phyloP scores from a whole-genome alignment of 2,329 filamentous ascomycete genomes.

The Fonsecaea nubica region DNA sequence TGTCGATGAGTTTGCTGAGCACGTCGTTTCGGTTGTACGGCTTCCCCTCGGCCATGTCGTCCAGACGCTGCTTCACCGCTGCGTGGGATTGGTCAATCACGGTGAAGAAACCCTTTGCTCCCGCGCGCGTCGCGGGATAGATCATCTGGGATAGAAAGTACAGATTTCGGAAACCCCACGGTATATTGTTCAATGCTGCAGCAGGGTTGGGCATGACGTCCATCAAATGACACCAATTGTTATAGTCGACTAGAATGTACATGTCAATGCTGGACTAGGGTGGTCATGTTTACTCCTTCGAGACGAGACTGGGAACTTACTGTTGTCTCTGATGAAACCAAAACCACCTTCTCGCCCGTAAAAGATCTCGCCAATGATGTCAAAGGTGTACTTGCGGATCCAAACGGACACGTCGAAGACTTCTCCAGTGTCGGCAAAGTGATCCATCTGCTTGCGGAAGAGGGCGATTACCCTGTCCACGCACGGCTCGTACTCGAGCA shows the following conservation, averaged over 20 bases:
- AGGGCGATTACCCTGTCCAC: slow-evolving; percentile 35
- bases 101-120: slow-evolving; percentile 30
- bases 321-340: slow-evolving; percentile 35
- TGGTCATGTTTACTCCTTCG: not conserved
- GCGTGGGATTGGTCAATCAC: slow-evolving; percentile 29
- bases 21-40: slow-evolving; percentile 29
- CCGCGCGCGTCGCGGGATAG: slow-evolving; percentile 26
- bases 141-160: slow-evolving; percentile 31
- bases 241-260: slow-evolving; percentile 28
- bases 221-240: slow-evolving; percentile 36
- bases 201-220: slow-evolving; percentile 32
- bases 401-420: slow-evolving; percentile 33
- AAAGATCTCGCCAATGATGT: slow-evolving; percentile 34
- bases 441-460: slow-evolving; percentile 33
- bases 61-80: slow-evolving; percentile 29
- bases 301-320: not conserved
- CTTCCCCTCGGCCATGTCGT: slow-evolving; percentile 27
- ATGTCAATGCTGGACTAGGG: not conserved
- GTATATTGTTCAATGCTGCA: slow-evolving; percentile 26
- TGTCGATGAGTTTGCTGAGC: slow-evolving; percentile 31
- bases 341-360: slow-evolving; percentile 35
- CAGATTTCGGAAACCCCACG: slow-evolving; percentile 27
- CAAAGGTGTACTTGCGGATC: slow-evolving; percentile 36
- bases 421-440: slow-evolving; percentile 21
- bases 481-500: slow-evolving; percentile 38